Evolutionary conservation across 208 protist species (phyloP), one percentile per base, ranked within the genome.

Genomic region (Crithidia expoeki): DNA sequence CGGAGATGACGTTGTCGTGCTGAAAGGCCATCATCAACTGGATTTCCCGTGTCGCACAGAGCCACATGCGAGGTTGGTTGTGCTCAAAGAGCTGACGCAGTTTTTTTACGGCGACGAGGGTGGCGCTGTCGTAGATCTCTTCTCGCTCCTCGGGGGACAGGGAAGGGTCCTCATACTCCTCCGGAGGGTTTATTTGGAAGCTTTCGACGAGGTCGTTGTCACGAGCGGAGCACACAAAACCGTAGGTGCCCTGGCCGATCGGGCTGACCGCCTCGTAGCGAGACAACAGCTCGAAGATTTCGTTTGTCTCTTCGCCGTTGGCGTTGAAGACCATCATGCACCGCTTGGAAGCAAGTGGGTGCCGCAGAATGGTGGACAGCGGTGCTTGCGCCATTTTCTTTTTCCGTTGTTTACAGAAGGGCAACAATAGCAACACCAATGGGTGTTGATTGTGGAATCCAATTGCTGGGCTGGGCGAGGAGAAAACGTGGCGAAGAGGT

Each of bases 1-100:
- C 87, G 17, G 81, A 85, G 68, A 93, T 92, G 34, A 95, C 86
- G 63, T 95, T 95, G 52, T 83, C 81, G 69, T 95, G 90, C 38
- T 88, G 65, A 49, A 95, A 93, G 25, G 81, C 59, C 79, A 89
- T 90, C 85, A 95, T 93, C 38, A 95, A 78, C 63, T 93, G 88
- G 55, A 93, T 89, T 62, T 95, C 87, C 3, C 90, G 87, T 10
- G 86, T 83, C 19, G 88, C 90, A 51, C 90, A 94, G 53, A 95
- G 79, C 88, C 90, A 95, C 87, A 92, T 85, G 61, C 90, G 87
- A 7, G 90, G 83, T 57, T 90, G 81, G 61, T 89, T 90, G 61
- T 80, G 51, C 62, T 93, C 85, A 58, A 95, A 95, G 17, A 95
- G 74, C 16, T 89, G 70, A 12, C 65, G 63, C 27, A 92, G 72